phyloP scores from a whole-genome alignment of 2,329 filamentous ascomycete species.

The Karstenula rhodostoma region DNA sequence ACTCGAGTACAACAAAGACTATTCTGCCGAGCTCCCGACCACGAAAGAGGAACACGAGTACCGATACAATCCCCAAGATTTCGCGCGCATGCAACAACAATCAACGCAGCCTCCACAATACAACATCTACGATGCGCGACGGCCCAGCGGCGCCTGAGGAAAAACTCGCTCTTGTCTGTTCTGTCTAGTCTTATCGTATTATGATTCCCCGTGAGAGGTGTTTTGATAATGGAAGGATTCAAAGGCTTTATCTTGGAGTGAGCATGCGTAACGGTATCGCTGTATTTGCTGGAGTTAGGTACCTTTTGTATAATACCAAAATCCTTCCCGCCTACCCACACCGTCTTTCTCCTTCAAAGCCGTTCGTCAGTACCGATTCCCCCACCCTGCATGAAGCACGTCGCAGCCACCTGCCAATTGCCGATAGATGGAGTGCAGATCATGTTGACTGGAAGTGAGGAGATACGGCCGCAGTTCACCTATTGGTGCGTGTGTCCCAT shows the following conservation, averaged over 20 bases:
- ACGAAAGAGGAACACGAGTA: conserved; percentile 39
- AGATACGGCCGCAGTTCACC: neutral
- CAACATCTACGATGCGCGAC: conserved; percentile 19
- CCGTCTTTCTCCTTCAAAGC: conserved; percentile 8
- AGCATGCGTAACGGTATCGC: conserved; percentile 19
- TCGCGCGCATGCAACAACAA: conserved; percentile 28
- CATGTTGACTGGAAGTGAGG: conserved; percentile 10
- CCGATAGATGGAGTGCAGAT: conserved; percentile 10
- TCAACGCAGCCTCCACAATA: conserved; percentile 29
- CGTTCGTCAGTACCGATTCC: neutral
- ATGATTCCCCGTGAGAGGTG: neutral
- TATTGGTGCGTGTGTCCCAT: neutral
- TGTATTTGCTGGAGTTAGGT: conserved; percentile 6
- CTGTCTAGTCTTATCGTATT: conserved; percentile 1
- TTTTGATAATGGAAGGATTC: neutral
- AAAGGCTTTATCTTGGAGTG: conserved; percentile 6
- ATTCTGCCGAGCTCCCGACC: conserved; percentile 45
- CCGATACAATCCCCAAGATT: conserved; percentile 47
- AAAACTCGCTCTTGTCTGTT: neutral
- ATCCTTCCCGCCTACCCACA: neutral
- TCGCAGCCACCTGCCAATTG: conserved; percentile 9
- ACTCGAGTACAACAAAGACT: conserved; percentile 40
- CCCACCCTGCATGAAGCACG: neutral
- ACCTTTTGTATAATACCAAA: conserved; percentile 16
- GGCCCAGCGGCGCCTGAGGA: conserved; percentile 8